Conservation (phyloP, 1,139 yeast genomes). For the Trichomonascaceae sp. region DNA sequence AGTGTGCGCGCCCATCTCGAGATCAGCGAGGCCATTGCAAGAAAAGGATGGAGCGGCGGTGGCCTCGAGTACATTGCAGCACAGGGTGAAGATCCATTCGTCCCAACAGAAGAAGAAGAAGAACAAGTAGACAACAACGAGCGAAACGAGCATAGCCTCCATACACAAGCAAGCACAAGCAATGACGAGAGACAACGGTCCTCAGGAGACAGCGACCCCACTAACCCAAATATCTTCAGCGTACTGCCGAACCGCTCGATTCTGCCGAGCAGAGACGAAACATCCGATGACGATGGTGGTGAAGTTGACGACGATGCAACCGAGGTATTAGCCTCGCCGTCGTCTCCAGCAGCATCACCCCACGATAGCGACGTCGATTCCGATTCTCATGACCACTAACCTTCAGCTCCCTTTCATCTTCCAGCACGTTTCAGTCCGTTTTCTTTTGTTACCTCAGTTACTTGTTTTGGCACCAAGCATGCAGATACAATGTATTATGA, state of each 20-base stretch:
- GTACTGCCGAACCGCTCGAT: constrained; percentile 17
- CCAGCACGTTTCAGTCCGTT: too few species aligned
- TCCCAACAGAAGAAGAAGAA: constrained; percentile 15
- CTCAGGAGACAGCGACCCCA: constrained; percentile 1
- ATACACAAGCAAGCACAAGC: background rate
- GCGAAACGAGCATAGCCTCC: constrained; percentile 7
- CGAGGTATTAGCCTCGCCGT: too few species aligned
- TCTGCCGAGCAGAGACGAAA: constrained; percentile 9
- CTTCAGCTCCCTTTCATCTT: too few species aligned
- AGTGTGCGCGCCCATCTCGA: constrained; percentile 70
- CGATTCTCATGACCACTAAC: too few species aligned
- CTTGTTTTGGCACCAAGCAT: too few species aligned
- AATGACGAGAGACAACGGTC: background rate
- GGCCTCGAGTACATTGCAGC: constrained; percentile 54
- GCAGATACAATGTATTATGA: too few species aligned
- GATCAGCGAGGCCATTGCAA: constrained; percentile 66
- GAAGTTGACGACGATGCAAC: too few species aligned
- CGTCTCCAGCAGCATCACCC: too few species aligned
- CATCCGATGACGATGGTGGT: too few species aligned
- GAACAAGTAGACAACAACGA: constrained; percentile 17
- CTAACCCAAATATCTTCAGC: constrained; percentile 11
- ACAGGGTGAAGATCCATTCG: constrained; percentile 32
- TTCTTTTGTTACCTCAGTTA: too few species aligned
- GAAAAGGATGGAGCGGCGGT: constrained; percentile 80
- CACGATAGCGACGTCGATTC: too few species aligned